phyloP scores from a whole-genome alignment of 345 rosid species.

The Murraya paniculata region DNA sequence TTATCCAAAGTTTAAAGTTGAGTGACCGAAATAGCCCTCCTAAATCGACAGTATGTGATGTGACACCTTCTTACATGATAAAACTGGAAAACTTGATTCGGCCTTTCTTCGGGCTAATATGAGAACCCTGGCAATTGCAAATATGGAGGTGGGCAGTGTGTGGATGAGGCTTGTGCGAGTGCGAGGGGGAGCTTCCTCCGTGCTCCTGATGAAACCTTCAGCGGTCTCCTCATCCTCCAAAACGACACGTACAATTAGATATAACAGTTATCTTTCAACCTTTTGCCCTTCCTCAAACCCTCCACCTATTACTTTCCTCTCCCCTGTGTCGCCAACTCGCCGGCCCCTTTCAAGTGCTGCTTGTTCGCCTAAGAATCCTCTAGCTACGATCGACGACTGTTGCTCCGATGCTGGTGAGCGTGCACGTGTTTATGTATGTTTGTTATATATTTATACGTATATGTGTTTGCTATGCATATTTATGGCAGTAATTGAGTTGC shows the following conservation, averaged over 20 bases:
- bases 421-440: neutral
- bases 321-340: slow-evolving; percentile 23
- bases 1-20: neutral
- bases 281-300: slow-evolving; percentile 12
- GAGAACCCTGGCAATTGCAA: neutral
- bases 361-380: slow-evolving; percentile 21
- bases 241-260: neutral
- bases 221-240: neutral
- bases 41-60: neutral
- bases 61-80: neutral
- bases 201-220: slow-evolving; percentile 17
- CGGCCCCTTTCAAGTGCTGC: slow-evolving; percentile 24
- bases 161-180: slow-evolving; percentile 42
- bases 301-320: neutral
- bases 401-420: slow-evolving; percentile 17
- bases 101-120: neutral
- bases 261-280: neutral
- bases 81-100: neutral
- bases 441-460: neutral
- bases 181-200: slow-evolving; percentile 12
- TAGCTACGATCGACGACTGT: slow-evolving; percentile 3
- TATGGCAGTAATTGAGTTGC: neutral
- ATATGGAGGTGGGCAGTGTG: slow-evolving; percentile 38
- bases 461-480: neutral
- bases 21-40: neutral